Conservation (phyloP, 768 basidiomycete species). For the Lyophyllum semitale region DNA sequence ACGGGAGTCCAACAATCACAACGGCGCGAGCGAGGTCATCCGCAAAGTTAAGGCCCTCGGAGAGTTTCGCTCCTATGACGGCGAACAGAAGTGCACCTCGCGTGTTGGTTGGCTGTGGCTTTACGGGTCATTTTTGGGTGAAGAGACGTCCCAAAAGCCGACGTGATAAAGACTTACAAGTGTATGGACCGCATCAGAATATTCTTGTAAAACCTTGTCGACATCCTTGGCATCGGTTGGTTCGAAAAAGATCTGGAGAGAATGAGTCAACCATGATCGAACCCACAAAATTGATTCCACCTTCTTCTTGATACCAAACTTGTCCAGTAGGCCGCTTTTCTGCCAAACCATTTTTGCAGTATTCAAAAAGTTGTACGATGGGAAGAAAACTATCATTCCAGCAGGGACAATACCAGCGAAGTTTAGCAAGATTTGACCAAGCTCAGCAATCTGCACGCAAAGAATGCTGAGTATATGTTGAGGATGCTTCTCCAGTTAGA, state of each 20-base stretch:
- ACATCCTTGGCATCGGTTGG: conserved; percentile 74
- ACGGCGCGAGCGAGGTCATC: conserved; percentile 86
- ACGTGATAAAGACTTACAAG: conserved; percentile 8
- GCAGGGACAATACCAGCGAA: conserved; percentile 76
- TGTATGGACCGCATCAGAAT: conserved; percentile 50
- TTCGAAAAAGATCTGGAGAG: conserved; percentile 80
- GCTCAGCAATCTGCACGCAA: conserved; percentile 63
- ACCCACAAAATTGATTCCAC: conserved; percentile 35
- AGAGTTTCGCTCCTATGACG: conserved; percentile 96
- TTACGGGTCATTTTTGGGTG: not conserved
- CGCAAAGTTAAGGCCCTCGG: conserved; percentile 83
- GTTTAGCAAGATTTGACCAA: conserved; percentile 85
- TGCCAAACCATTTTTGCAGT: conserved; percentile 68
- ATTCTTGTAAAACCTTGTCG: conserved; percentile 74
- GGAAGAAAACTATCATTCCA: conserved; percentile 93
- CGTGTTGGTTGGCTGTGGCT: conserved; percentile 26
- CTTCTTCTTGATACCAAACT: conserved; percentile 73
- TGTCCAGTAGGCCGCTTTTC: conserved; percentile 58
- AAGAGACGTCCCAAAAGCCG: too few species aligned
- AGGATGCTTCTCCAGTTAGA: not conserved
- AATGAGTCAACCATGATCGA: not conserved
- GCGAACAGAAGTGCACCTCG: conserved; percentile 86
- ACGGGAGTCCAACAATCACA: conserved; percentile 87
- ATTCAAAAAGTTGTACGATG: conserved; percentile 85
- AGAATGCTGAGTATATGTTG: not conserved